Base-by-base conservation (phyloP, 1,284 basidiomycete species). In the Pseudozyma hubeiensis region DNA sequence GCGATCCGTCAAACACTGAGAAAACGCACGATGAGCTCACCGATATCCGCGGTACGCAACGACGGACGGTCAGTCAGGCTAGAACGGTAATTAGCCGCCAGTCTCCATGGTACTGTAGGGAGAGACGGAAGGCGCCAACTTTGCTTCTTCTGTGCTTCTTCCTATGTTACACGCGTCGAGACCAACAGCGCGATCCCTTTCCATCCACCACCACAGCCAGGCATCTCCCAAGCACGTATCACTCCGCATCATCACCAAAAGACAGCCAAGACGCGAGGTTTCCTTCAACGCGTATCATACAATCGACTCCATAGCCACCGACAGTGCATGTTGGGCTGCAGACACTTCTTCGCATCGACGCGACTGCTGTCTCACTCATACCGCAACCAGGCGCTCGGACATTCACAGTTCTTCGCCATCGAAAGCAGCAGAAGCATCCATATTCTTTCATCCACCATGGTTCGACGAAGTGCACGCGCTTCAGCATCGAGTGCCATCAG, bases 21-120 rank as follows among this genome's bases (percentile, higher is more conserved):
- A 7, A 34, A 58, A 68, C 51, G 65, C 65, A 62, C 52, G 31
- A 64, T 69, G 60, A 69, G 61, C 66, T 69, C 66, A 69, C 58
- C 40, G 40, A 24, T 6, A 2, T 9, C 9, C 10, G 13, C 2
- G 40, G 40, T 17, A 16, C 13, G 24, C 10, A 11, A 19, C 46
- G 33, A 45, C 44, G 29, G 43, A 45, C n/a, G 43, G 19, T 24
- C n/a, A 24, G n/a, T 31, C 9, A 14, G 9, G 14, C 24, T 10
- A 41, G 11, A 13, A 16, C 13, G 40, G 40, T 16, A 10, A 41
- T 41, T 13, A 24, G 24, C 24, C 24, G 24, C 24, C 24, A 24
- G 24, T 24, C 24, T 24, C 24, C 24, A 24, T 24, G 40, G 16
- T n/a, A 41, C 8, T 10, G 8, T 10, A 41, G 16, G 5, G 7